phyloP scores from a whole-genome alignment of 345 rosid species.

The Pugionium cornutum region DNA sequence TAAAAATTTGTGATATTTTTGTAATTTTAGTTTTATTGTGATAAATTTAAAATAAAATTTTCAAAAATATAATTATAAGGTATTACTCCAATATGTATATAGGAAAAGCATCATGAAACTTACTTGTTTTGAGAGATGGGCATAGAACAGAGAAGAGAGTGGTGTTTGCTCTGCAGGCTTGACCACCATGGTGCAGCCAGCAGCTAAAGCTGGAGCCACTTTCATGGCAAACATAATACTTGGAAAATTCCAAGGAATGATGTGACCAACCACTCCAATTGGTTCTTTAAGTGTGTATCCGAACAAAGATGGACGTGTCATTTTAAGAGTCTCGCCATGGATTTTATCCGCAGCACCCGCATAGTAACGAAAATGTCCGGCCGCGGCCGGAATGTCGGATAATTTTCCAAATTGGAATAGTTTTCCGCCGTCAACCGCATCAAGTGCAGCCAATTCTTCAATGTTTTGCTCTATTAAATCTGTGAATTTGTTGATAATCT shows the following conservation, averaged over 20 bases:
- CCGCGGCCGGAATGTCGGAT: slow-evolving; percentile 51
- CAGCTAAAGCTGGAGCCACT: slow-evolving; percentile 71
- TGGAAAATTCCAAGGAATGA: slow-evolving; percentile 91
- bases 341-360: slow-evolving; percentile 94
- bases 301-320: slow-evolving; percentile 52
- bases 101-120: background rate
- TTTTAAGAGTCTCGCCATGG: slow-evolving; percentile 70
- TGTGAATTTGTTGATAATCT: slow-evolving; percentile 59
- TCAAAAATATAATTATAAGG: no score
- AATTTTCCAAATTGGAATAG: slow-evolving; percentile 45
- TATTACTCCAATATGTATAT: no score
- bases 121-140: slow-evolving; percentile 43
- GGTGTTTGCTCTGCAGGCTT: slow-evolving; percentile 96
- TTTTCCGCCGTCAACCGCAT: slow-evolving; percentile 70
- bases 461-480: slow-evolving; percentile 60
- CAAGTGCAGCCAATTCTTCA: slow-evolving; percentile 74
- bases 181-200: slow-evolving; percentile 84
- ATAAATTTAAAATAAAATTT: no score
- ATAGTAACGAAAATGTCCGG: slow-evolving; percentile 53
- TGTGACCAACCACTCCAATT: slow-evolving; percentile 75
- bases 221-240: slow-evolving; percentile 60
- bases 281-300: slow-evolving; percentile 85
- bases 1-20: no score
- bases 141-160: slow-evolving; percentile 76
- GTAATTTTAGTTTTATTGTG: no score